A percentile compares a stretch with the other conserved stretches of the same genome.
Evolutionary conservation across 805 yeast species (phyloP).

Genomic region (Henningerozyma blattae): DNA sequence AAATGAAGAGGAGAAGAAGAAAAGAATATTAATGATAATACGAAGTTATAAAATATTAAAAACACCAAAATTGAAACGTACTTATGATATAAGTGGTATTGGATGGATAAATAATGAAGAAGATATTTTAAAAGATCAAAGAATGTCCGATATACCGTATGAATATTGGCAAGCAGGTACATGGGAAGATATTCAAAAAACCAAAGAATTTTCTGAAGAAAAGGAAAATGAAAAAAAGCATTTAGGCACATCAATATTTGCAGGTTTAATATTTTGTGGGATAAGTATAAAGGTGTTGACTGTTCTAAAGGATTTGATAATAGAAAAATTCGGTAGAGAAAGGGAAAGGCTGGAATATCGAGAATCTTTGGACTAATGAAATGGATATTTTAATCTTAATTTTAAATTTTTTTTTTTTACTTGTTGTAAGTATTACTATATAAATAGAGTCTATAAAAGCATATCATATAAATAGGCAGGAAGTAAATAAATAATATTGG

Average conservation of each 20-base stretch:
- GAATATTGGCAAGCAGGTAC: slow-evolving; percentile 52
- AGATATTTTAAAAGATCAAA: slow-evolving; percentile 1
- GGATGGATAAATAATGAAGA: slow-evolving; percentile 32
- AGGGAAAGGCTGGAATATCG: no score
- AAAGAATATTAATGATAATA: slow-evolving; percentile 40
- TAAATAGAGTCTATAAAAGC: no score
- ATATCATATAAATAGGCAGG: no score
- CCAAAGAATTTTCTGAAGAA: not conserved
- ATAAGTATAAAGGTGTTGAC: no score
- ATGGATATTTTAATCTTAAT: no score
- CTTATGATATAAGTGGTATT: slow-evolving; percentile 34
- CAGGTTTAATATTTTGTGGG: not conserved
- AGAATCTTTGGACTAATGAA: no score
- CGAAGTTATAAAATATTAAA: slow-evolving; percentile 47
- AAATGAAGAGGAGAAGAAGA: slow-evolving; percentile 20
- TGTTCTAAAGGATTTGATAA: slow-evolving; percentile 1
- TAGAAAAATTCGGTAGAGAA: no score
- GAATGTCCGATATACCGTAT: slow-evolving; percentile 2
- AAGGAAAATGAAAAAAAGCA: not conserved
- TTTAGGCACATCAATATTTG: not conserved
- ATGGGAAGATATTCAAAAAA: slow-evolving; percentile 51
- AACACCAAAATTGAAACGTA: slow-evolving; percentile 31
- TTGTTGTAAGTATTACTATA: no score
- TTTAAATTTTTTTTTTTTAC: no score
- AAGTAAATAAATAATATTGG: no score